Percentiles rank a stretch among this genome's conserved stretches.
Evolutionary conservation across 192 early-diverging fungal genomes (phyloP).

Genomic region (Mortierella hygrophila): DNA sequence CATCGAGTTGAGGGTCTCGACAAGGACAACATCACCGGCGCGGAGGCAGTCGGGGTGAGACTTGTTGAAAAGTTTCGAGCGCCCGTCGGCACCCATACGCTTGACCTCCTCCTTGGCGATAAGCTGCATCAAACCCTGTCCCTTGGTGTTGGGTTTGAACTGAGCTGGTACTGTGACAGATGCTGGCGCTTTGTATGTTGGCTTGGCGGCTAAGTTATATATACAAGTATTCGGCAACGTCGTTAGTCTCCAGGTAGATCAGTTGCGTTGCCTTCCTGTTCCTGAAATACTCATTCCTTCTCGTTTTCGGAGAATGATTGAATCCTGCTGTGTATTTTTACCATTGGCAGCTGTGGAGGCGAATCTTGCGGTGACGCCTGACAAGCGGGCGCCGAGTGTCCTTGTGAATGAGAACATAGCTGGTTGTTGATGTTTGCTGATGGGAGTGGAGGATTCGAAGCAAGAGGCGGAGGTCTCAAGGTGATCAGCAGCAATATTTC

Average conservation of each 20-base stretch:
- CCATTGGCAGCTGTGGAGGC: constrained; percentile 52
- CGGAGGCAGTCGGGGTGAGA: constrained; percentile 67
- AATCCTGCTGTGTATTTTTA: constrained; percentile 17
- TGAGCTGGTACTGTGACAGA: constrained; percentile 57
- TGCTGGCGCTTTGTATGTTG: constrained; percentile 54
- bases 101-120: constrained; percentile 72
- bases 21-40: constrained; percentile 74
- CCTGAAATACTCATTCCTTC: neutral
- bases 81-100: constrained; percentile 68
- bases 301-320: neutral
- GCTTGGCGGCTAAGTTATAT: constrained; percentile 33
- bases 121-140: constrained; percentile 76
- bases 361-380: constrained; percentile 40
- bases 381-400: constrained; percentile 43
- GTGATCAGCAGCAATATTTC: neutral
- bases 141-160: constrained; percentile 60
- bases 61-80: constrained; percentile 73
- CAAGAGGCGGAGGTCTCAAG: neutral
- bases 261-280: neutral
- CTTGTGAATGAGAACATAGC: constrained; percentile 49
- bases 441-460: constrained; percentile 1
- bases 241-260: constrained; percentile 9
- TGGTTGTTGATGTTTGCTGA: neutral
- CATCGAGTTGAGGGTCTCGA: constrained; percentile 75
- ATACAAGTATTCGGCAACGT: neutral